Evolutionary conservation across 2,329 filamentous ascomycete species (phyloP), one percentile per base, ranked within the genome.

Genomic region (Diplodia intermedia): DNA sequence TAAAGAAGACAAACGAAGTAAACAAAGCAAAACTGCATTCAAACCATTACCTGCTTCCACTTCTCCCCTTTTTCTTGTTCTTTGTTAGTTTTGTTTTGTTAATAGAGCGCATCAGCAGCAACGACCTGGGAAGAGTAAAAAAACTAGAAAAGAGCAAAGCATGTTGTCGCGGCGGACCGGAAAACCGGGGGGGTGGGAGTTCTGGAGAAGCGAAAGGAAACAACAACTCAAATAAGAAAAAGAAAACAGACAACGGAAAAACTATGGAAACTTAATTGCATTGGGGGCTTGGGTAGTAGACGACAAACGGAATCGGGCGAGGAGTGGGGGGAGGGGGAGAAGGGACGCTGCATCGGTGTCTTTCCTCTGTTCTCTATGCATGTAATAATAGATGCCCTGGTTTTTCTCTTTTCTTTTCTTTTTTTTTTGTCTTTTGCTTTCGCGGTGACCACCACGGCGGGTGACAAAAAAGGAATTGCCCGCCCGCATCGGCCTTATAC

Each of bases 1-100:
- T 12, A 11, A 11, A 11, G 2, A 49, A 36, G 50, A 50, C 26
- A 49, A 63, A 14, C n/a, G 26, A 52, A 52, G 11, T 38, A 52
- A 62, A 47, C 36, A 36, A 70, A 71, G 66, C 54, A 20, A 47
- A n/a, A 47, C 43, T 70, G 56, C 31, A 43, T 49, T 49, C 69
- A 53, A 38, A 38, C 36, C 14, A 23, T 40, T 54, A 26, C 26
- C 60, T 31, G 54, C 33, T 40, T 56, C 15, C 29, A 26, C 31
- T 63, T 67, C 53, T 55, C 56, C 65, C n/a, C 9, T 47, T 68
- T 62, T 60, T 56, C 50, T 50, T 63, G 52, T 56, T 66, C 12
- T 47, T 54, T 56, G 54, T 40, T n/a, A n/a, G 26, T 33, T 36
- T 52, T 68, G 62, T 31, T 50, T 53, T 18, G 33, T 50, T 62